Conservation (phyloP, 495 filamentous ascomycete species). For the Ascodesmis nigricans region DNA sequence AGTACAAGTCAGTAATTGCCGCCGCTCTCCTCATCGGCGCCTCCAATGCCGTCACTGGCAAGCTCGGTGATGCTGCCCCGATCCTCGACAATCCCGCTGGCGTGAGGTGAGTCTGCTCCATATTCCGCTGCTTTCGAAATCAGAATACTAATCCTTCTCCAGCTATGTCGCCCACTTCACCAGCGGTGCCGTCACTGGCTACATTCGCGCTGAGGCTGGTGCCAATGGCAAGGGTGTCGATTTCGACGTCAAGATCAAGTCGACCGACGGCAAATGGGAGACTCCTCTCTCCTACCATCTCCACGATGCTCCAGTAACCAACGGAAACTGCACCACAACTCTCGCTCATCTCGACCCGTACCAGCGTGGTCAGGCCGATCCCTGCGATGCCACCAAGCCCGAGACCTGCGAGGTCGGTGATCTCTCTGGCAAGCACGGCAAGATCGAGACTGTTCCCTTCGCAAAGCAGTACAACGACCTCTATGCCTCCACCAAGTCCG, state of each 20-base stretch:
- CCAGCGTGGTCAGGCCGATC: conserved; percentile 37
- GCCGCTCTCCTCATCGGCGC: conserved; percentile 13
- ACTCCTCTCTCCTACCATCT: conserved; percentile 77
- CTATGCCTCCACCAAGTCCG: conserved; percentile 39
- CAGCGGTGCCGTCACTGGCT: conserved; percentile 38
- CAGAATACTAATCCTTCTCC: no score
- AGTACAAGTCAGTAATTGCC: conserved; percentile 16
- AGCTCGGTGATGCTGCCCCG: conserved; percentile 12
- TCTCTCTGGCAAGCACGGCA: conserved; percentile 59
- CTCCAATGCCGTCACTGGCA: conserved; percentile 8
- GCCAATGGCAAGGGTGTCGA: conserved; percentile 38
- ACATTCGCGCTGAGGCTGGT: conserved; percentile 32
- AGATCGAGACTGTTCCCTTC: conserved; percentile 23
- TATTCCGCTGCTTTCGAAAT: neutral
- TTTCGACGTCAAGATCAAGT: conserved; percentile 38
- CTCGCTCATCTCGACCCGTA: conserved; percentile 47
- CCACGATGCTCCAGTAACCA: conserved; percentile 45
- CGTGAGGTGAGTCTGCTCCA: conserved; percentile 5
- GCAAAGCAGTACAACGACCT: conserved; percentile 36
- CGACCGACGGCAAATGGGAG: conserved; percentile 29
- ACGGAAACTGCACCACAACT: conserved; percentile 61
- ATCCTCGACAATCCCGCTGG: conserved; percentile 16
- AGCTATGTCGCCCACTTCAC: conserved; percentile 23
- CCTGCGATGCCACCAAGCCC: conserved; percentile 40
- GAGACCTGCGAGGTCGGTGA: conserved; percentile 67